Percentiles rank a stretch among this genome's conserved stretches.
Evolutionary conservation across 164 flowering plant genomes (phyloP).

Genomic region (Saururus chinensis): DNA sequence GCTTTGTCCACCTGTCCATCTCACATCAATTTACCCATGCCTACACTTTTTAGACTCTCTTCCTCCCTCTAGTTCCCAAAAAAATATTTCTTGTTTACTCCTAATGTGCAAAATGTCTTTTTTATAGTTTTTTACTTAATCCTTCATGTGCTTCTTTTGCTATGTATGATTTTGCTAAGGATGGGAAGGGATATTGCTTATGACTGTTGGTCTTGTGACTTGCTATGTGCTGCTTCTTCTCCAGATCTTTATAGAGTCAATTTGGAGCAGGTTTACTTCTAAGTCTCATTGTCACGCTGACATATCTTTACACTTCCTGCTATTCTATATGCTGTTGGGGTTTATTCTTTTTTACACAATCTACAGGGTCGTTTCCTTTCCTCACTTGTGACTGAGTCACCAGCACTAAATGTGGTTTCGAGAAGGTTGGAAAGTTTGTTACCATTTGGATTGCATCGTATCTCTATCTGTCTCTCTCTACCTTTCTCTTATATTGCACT

Average conservation of each 20-base stretch:
- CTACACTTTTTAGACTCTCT: background rate
- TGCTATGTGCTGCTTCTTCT: conserved; percentile 98
- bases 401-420: conserved; percentile 78
- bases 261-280: conserved; percentile 66
- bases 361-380: conserved; percentile 81
- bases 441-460: background rate
- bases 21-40: background rate
- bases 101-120: background rate
- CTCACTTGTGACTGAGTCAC: conserved; percentile 67
- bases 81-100: background rate
- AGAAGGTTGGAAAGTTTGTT: conserved; percentile 40
- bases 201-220: conserved; percentile 91
- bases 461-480: background rate
- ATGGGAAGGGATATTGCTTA: conserved; percentile 89
- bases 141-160: background rate
- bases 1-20: background rate
- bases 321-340: background rate
- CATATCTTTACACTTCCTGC: background rate
- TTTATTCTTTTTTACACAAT: conserved; percentile 5
- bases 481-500: no score
- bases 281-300: background rate
- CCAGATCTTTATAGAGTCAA: conserved; percentile 90
- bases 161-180: conserved; percentile 22
- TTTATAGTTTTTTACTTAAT: background rate
- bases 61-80: background rate